These are phyloP conservation scores for Trichoderma atrobrunneum DNA, from an alignment of 2,329 filamentous ascomycete genomes.

Conservation along the genomic window DNA sequence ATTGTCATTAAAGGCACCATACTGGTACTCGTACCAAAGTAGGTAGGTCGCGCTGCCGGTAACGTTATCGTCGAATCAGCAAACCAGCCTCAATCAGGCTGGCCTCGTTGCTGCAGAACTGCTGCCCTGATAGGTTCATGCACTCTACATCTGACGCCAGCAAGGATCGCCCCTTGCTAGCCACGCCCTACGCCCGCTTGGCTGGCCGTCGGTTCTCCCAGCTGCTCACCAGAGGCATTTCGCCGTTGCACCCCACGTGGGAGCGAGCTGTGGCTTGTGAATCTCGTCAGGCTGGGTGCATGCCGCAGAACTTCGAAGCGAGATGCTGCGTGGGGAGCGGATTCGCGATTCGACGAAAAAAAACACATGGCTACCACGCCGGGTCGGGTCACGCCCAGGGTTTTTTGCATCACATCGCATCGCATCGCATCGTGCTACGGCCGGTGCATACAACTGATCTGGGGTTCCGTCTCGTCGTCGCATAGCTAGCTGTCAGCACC, in stretches of 20 bases:
- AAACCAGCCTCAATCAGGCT: neutral
- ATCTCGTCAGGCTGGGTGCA: neutral
- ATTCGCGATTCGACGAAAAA: neutral
- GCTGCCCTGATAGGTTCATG: conserved; percentile 1
- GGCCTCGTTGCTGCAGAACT: neutral
- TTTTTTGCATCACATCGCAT: neutral
- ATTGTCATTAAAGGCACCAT: neutral
- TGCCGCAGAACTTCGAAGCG: neutral
- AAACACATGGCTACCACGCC: neutral
- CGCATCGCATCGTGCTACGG: neutral
- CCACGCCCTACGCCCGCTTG: conserved; percentile 14
- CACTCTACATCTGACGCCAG: conserved; percentile 7
- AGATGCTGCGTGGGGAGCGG: conserved; percentile 14
- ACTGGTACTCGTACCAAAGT: neutral
- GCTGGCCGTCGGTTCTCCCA: neutral
- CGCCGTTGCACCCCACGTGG: conserved; percentile 11
- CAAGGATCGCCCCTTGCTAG: conserved; percentile 14
- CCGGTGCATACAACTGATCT: neutral
- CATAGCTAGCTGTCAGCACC: conserved; percentile 9
- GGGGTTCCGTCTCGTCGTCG: neutral
- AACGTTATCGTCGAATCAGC: neutral
- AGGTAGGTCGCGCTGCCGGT: neutral
- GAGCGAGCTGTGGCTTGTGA: neutral
- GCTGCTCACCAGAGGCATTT: neutral
- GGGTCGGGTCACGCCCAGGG: neutral